These are phyloP conservation scores for Plasmodium vivax DNA, from an alignment of 169 alveolate species.

Conservation along the genomic window DNA sequence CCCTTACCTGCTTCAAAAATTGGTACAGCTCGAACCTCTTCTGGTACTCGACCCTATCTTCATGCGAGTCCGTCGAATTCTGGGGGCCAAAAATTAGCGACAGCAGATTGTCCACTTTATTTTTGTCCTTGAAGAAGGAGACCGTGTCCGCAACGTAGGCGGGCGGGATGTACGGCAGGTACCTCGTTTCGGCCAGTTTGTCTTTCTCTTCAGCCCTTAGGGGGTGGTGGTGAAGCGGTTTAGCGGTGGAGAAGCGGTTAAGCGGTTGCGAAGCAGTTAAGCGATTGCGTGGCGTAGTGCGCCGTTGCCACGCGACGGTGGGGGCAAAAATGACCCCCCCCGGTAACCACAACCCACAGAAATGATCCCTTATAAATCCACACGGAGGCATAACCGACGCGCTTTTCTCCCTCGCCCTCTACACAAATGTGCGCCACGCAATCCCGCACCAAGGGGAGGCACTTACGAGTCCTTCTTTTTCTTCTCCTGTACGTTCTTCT, in stretches of 20 bases:
- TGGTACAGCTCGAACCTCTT: constrained; percentile 75
- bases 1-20: constrained; percentile 69
- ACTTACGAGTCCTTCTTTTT: constrained; percentile 65
- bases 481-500: constrained; percentile 61
- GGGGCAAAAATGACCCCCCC: neutral
- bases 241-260: neutral
- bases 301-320: neutral
- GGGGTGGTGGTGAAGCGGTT: neutral
- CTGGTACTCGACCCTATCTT: constrained; percentile 81
- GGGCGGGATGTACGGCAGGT: constrained; percentile 85
- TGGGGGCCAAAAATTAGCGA: constrained; percentile 83
- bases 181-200: constrained; percentile 78
- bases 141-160: constrained; percentile 83
- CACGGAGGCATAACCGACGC: neutral
- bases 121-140: constrained; percentile 79
- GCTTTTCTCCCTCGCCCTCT: neutral
- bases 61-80: constrained; percentile 78
- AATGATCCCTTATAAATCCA: neutral
- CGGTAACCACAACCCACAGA: neutral
- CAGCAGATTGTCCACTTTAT: constrained; percentile 78
- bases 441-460: neutral
- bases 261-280: neutral
- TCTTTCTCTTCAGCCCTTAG: constrained; percentile 40
- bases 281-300: neutral
- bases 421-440: neutral